Conservation (phyloP, 805 yeast species). For the Starmerella bacillaris region DNA sequence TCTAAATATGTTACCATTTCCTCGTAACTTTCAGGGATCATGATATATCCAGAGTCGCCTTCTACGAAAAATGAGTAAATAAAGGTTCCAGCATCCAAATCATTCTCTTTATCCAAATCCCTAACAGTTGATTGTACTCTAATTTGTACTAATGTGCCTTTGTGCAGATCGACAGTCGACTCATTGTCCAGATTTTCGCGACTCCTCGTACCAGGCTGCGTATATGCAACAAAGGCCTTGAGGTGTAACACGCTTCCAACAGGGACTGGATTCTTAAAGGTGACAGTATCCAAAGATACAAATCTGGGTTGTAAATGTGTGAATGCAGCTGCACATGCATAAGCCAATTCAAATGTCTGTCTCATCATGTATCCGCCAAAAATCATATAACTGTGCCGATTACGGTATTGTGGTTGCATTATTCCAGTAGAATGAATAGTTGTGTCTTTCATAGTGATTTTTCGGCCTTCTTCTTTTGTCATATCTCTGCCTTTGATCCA, state of each 20-base stretch:
- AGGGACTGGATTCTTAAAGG: conserved; percentile 87
- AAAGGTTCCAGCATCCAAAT: conserved; percentile 67
- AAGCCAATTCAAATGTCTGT: conserved; percentile 85
- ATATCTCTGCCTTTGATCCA: conserved; percentile 28
- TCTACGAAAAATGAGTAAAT: conserved; percentile 70
- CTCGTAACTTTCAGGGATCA: conserved; percentile 69
- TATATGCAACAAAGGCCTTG: conserved; percentile 68
- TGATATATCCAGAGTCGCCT: conserved; percentile 33
- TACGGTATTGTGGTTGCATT: conserved; percentile 94
- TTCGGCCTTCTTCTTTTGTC: conserved; percentile 27
- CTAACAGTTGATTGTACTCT: conserved; percentile 71
- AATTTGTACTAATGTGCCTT: conserved; percentile 74
- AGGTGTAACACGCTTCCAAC: conserved; percentile 78
- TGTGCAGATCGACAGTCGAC: conserved; percentile 7
- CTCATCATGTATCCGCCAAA: conserved; percentile 89
- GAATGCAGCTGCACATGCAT: conserved; percentile 81
- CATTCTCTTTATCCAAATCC: conserved; percentile 40
- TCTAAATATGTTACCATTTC: conserved; percentile 87
- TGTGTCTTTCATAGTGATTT: conserved; percentile 56
- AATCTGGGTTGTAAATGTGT: conserved; percentile 74
- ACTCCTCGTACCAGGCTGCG: conserved; percentile 38
- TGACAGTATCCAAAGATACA: conserved; percentile 74
- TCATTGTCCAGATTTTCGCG: conserved; percentile 26
- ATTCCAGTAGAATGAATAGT: conserved; percentile 54
- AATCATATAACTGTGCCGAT: conserved; percentile 83